Conservation (phyloP, 805 yeast genomes). For the Starmerella roubikii region DNA sequence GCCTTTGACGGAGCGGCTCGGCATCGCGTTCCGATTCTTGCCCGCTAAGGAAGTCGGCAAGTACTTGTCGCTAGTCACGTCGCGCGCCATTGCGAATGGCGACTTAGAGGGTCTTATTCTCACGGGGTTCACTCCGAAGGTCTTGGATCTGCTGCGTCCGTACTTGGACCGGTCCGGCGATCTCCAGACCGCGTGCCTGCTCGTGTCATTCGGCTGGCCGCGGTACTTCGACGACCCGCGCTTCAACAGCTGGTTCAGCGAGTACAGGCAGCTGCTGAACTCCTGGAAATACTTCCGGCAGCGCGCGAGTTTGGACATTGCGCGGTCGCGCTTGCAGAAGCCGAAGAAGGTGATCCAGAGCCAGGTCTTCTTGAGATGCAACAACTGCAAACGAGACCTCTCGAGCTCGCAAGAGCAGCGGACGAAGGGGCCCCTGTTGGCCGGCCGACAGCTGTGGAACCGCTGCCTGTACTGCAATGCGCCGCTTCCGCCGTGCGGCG, state of each 20-base stretch:
- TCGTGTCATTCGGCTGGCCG: constrained; percentile 71
- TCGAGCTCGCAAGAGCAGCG: not conserved
- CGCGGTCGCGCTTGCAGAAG: constrained; percentile 36
- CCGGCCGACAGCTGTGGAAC: constrained; percentile 8
- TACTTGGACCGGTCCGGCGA: constrained; percentile 83
- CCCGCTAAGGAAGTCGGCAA: constrained; percentile 61
- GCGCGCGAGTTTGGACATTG: constrained; percentile 76
- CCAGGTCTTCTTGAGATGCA: constrained; percentile 72
- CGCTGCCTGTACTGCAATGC: constrained; percentile 77
- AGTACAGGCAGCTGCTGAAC: constrained; percentile 54
- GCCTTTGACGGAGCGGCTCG: constrained; percentile 76
- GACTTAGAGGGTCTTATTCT: constrained; percentile 82
- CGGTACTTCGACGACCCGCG: constrained; percentile 61
- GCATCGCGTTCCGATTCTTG: constrained; percentile 77
- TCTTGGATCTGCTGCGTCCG: constrained; percentile 67
- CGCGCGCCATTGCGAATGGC: constrained; percentile 59
- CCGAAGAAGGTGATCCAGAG: constrained; percentile 19
- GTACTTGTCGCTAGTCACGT: constrained; percentile 57
- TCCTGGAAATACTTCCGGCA: constrained; percentile 68
- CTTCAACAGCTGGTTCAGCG: constrained; percentile 63
- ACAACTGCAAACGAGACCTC: constrained; percentile 52
- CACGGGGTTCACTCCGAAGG: constrained; percentile 83
- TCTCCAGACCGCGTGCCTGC: constrained; percentile 79
- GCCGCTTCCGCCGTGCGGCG: constrained; percentile 79
- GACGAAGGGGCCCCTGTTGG: not conserved